phyloP scores from a whole-genome alignment of 2,329 filamentous ascomycete species.

The Sphaerostilbella broomeana region DNA sequence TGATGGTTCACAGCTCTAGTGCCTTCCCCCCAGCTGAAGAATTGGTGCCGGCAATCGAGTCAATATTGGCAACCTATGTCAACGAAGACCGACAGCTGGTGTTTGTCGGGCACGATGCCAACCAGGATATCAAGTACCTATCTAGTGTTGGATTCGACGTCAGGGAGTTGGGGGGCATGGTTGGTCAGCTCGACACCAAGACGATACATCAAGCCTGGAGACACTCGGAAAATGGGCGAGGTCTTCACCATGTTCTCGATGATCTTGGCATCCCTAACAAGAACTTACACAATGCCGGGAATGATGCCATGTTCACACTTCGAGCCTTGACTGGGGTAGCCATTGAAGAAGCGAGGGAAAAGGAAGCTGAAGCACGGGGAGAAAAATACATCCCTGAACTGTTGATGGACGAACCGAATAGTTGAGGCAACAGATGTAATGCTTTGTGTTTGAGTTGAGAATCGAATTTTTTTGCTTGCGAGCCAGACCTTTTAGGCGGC shows the following conservation, averaged over 20 bases:
- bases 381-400: slow-evolving; percentile 15
- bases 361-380: slow-evolving; percentile 15
- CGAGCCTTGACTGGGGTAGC: slow-evolving; percentile 57
- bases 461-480: slow-evolving; percentile 5
- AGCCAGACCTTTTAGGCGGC: slow-evolving; percentile 5
- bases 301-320: slow-evolving; percentile 76
- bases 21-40: slow-evolving; percentile 32
- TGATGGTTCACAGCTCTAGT: slow-evolving; percentile 30
- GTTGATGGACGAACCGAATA: neutral
- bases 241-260: slow-evolving; percentile 54
- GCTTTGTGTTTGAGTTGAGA: slow-evolving; percentile 14
- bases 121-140: slow-evolving; percentile 63
- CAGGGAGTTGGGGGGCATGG: slow-evolving; percentile 41
- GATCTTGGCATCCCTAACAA: slow-evolving; percentile 56
- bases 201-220: slow-evolving; percentile 60
- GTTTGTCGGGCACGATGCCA: slow-evolving; percentile 71
- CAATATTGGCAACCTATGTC: slow-evolving; percentile 29
- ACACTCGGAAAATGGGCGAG: slow-evolving; percentile 44
- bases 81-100: slow-evolving; percentile 49
- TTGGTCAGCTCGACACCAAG: slow-evolving; percentile 67
- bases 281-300: slow-evolving; percentile 80
- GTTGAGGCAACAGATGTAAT: slow-evolving; percentile 5
- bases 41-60: slow-evolving; percentile 29
- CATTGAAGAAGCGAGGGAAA: slow-evolving; percentile 19
- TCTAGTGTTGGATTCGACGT: slow-evolving; percentile 57